These are phyloP conservation scores for Colletotrichum sp. DNA, from an alignment of 2,329 filamentous ascomycete genomes.

Conservation along the genomic window DNA sequence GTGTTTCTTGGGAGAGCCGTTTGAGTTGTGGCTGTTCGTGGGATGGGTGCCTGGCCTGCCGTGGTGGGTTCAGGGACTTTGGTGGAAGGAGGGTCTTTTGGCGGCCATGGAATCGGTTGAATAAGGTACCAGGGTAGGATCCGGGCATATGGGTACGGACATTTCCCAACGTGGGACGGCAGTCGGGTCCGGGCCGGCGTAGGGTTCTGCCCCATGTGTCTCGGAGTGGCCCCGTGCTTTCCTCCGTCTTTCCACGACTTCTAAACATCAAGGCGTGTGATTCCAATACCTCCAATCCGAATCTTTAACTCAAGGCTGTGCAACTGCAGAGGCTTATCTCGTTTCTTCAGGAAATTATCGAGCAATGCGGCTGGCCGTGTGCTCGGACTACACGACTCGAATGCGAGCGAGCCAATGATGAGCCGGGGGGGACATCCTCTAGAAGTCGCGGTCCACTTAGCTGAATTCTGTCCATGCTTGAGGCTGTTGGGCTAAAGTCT, in stretches of 20 bases:
- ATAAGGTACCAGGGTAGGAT: neutral
- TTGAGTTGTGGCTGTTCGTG: neutral
- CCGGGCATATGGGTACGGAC: no score
- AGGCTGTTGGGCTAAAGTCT: neutral
- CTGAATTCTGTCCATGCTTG: fast-evolving
- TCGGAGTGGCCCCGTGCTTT: neutral
- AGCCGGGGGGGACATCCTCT: neutral
- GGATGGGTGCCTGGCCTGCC: neutral
- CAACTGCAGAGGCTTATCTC: neutral
- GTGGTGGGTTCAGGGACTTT: neutral
- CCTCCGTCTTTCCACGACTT: neutral
- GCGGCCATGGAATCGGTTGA: no score
- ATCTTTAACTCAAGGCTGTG: fast-evolving
- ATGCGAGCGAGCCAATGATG: neutral
- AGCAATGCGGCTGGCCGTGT: neutral
- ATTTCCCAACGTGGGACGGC: neutral
- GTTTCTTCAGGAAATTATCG: fast-evolving
- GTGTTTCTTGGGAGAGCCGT: neutral
- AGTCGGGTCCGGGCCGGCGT: neutral
- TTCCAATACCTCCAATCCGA: neutral
- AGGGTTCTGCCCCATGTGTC: neutral
- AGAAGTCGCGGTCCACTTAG: neutral
- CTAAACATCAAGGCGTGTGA: fast-evolving
- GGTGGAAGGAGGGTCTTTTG: neutral
- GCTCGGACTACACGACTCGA: neutral